Base-by-base conservation (phyloP, 306 rosid species). In the Sechiopsis laciniata region DNA sequence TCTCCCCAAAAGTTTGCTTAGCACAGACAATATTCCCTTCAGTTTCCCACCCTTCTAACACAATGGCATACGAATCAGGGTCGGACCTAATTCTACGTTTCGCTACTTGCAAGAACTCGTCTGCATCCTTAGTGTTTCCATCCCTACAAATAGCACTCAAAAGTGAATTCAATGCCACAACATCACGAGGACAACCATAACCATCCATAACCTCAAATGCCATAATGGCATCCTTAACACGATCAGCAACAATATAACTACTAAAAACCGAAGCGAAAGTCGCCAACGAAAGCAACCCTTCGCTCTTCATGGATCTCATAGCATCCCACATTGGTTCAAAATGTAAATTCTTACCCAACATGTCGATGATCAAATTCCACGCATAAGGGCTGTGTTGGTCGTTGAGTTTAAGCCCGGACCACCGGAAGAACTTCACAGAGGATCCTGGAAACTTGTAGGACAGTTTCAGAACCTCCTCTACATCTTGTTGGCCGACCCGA, bases 241-340 rank as follows among this genome's bases (percentile, higher is more conserved):
- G 79, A 5, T 69, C 63, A 2, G 89, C 86, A 10, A 78, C 55
- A 6, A 83, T 83, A 11, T 88, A 90, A n/a, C 88, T 88, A 52
- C 83, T 50, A 32, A 88, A 88, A 12, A 90, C 86, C 0, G 89
- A 88, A 32, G 93, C 93, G 58, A 90, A 90, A 6, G 89, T 88
- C 0, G 96, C 88, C 7, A 82, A 67, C 0, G 91, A 81, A 15
- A 88, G 78, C 13, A 86, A 54, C 16, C 86, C 73, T 50, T 83
- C 81, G 1, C 13, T 13, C 9, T 68, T 68, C 93, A 86, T 86
- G 3, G 89, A 88, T 21, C 81, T 90, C 5, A 90, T 76, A 8
- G 89, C 88, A n/a, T 83, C 88, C 96, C 89, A 88, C 91, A 88
- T 86, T 0, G 87, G 86, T 26, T 86, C 93, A 7, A 87, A 90